A percentile compares a stretch with the other conserved stretches of the same genome.
Conservation (phyloP, 2,329 filamentous ascomycete genomes). For the Daldinia sp. region DNA sequence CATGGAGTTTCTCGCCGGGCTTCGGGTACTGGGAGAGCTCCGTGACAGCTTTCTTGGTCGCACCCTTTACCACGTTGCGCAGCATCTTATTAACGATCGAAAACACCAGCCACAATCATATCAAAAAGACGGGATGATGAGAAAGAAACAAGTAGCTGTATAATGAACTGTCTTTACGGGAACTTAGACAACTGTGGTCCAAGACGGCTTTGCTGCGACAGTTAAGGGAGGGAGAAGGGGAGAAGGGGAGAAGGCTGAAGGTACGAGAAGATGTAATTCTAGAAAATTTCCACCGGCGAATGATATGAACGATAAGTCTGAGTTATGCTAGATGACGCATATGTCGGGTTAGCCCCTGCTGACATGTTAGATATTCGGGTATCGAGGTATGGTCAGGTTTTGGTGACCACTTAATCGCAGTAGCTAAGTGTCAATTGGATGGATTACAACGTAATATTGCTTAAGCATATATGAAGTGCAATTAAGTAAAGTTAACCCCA, state of each 20-base stretch:
- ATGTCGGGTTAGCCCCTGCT: conserved; percentile 2
- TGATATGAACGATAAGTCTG: conserved; percentile 8
- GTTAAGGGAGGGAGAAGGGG: too few species aligned
- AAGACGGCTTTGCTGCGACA: not conserved
- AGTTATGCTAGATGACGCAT: conserved; percentile 35
- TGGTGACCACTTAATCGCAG: not conserved
- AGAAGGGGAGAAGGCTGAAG: conserved; percentile 1
- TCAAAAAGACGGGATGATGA: not conserved
- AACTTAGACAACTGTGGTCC: not conserved
- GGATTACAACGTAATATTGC: not conserved
- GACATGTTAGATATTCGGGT: not conserved
- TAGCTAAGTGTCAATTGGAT: not conserved
- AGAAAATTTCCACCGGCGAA: conserved; percentile 33
- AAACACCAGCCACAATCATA: not conserved
- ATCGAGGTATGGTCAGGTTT: not conserved
- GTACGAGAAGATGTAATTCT: conserved; percentile 7
- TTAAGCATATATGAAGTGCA: conserved; percentile 20
- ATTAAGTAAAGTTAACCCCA: conserved; percentile 16
- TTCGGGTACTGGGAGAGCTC: conserved; percentile 79
- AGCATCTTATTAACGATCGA: conserved; percentile 53
- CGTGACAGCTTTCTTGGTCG: conserved; percentile 71
- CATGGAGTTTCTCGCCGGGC: conserved; percentile 86
- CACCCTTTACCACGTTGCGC: conserved; percentile 57
- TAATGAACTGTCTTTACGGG: not conserved
- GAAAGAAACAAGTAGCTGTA: not conserved